These are phyloP conservation scores for Pichia sp. DNA, from an alignment of 1,139 yeast genomes.

Conservation along the genomic window DNA sequence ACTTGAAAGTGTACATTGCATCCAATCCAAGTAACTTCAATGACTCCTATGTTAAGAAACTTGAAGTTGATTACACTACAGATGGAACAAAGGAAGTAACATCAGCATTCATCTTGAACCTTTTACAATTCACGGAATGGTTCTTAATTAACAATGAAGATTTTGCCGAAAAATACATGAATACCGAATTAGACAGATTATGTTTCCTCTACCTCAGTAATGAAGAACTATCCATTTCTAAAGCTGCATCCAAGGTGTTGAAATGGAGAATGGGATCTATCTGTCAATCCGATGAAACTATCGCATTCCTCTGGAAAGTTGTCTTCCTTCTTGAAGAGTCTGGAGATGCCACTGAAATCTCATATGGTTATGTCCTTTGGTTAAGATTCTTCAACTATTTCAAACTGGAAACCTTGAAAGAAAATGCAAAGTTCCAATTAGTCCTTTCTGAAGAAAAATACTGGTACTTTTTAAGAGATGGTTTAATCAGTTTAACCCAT, in stretches of 20 bases:
- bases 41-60: conserved; percentile 5
- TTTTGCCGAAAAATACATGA: conserved; percentile 4
- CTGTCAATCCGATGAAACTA: conserved; percentile 27
- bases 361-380: conserved; percentile 54
- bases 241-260: conserved; percentile 38
- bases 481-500: conserved; percentile 56
- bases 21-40: conserved; percentile 21
- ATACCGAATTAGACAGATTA: conserved; percentile 27
- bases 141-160: conserved; percentile 21
- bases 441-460: conserved; percentile 42
- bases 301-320: conserved; percentile 43
- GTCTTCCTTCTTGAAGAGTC: conserved; percentile 39
- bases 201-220: conserved; percentile 36
- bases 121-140: conserved; percentile 25
- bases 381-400: conserved; percentile 44
- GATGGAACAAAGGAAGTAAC: conserved; percentile 12
- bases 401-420: conserved; percentile 23
- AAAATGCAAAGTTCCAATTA: conserved; percentile 33
- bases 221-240: conserved; percentile 37
- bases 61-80: not conserved
- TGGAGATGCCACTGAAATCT: conserved; percentile 34
- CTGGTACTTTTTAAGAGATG: conserved; percentile 60
- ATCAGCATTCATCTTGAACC: conserved; percentile 6
- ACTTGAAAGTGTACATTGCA: conserved; percentile 9
- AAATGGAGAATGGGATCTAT: conserved; percentile 49